Evolutionary conservation across 2,329 filamentous ascomycete genomes (phyloP).

Genomic region (Hymenoscyphus linearis): DNA sequence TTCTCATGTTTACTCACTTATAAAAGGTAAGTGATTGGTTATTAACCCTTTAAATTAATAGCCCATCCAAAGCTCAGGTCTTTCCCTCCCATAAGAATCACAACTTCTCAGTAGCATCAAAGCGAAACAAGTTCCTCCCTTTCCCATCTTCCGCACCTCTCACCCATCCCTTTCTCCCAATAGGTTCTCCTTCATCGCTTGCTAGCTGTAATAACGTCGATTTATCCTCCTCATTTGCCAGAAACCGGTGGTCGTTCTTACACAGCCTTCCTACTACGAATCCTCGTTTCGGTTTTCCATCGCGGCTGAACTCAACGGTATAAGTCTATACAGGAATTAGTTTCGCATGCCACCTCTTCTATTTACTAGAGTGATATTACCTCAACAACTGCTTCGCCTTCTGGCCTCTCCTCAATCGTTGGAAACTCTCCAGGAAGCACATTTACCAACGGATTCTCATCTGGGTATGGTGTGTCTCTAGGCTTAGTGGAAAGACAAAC

Average conservation of each 20-base stretch:
- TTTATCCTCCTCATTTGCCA: constrained; percentile 52
- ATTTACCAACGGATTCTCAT: constrained; percentile 40
- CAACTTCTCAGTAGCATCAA: constrained; percentile 18
- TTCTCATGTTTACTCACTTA: too few relatives aligned
- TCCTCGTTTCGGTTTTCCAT: constrained; percentile 42
- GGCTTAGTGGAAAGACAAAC: constrained; percentile 50
- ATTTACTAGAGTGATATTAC: constrained; percentile 31
- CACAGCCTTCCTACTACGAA: constrained; percentile 49
- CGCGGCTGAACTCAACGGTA: constrained; percentile 51
- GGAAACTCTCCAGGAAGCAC: constrained; percentile 39
- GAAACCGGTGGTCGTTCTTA: constrained; percentile 42
- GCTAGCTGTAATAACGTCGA: constrained; percentile 41
- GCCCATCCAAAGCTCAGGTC: neutral
- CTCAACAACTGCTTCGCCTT: constrained; percentile 49
- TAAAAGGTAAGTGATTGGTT: too few relatives aligned
- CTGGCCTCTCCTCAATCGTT: constrained; percentile 36
- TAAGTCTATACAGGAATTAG: constrained; percentile 43
- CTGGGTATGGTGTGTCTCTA: constrained; percentile 40
- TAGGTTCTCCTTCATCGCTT: constrained; percentile 39
- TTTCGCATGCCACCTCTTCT: neutral
- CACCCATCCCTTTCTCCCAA: constrained; percentile 45
- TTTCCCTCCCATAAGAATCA: neutral
- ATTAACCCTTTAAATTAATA: too few relatives aligned
- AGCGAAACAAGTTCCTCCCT: constrained; percentile 36
- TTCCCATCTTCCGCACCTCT: constrained; percentile 16